Percentiles rank a stretch among this genome's conserved stretches.
Conservation (phyloP, 768 basidiomycete species). For the Xerocomus spinulosus region DNA sequence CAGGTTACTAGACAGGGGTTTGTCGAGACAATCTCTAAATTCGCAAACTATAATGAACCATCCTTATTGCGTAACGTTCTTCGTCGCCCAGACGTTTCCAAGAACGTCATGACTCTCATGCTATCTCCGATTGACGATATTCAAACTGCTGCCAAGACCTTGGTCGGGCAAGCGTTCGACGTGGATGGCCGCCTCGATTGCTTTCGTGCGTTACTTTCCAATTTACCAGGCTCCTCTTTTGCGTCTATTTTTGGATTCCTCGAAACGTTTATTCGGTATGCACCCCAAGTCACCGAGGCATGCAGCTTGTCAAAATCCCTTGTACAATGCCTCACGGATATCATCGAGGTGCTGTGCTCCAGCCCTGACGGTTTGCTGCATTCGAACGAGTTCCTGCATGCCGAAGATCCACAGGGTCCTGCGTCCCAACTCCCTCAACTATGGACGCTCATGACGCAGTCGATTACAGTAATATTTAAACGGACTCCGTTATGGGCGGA, state of each 20-base stretch:
- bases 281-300: constrained; percentile 71
- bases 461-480: constrained; percentile 81
- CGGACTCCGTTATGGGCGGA: constrained; percentile 79
- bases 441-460: constrained; percentile 79
- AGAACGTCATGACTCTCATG: constrained; percentile 61
- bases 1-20: constrained; percentile 57
- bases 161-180: constrained; percentile 85
- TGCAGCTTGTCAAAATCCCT: constrained; percentile 85
- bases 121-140: constrained; percentile 78
- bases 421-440: constrained; percentile 57
- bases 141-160: constrained; percentile 67
- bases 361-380: constrained; percentile 67
- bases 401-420: constrained; percentile 41
- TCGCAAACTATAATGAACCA: constrained; percentile 58
- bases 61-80: constrained; percentile 53
- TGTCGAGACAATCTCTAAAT: constrained; percentile 53
- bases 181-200: constrained; percentile 88
- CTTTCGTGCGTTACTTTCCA: constrained; percentile 70
- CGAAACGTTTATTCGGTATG: constrained; percentile 57
- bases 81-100: constrained; percentile 48
- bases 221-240: constrained; percentile 61
- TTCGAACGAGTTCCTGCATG: constrained; percentile 45
- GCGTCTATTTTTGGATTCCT: constrained; percentile 71
- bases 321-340: constrained; percentile 88
- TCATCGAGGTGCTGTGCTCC: constrained; percentile 83